Conservation (phyloP, 75 land plant species). For the Sequoiadendron giganteum region DNA sequence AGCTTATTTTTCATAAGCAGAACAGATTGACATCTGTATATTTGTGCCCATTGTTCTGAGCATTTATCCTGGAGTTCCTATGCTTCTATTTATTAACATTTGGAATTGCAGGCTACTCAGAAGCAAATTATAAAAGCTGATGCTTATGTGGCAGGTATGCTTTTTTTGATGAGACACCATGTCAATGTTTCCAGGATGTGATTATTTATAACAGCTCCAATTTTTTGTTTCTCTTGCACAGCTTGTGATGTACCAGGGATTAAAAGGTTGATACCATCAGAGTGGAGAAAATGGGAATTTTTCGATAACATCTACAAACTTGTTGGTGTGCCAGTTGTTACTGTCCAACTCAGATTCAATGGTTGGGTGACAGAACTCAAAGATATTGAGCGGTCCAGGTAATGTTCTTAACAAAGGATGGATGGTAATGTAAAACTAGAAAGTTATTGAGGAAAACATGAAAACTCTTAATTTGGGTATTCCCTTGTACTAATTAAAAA, state of each 20-base stretch:
- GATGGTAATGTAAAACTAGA: background rate
- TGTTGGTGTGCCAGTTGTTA: constrained; percentile 97
- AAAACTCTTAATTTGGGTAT: background rate
- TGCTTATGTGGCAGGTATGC: constrained; percentile 95
- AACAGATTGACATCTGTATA: background rate
- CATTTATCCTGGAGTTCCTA: background rate
- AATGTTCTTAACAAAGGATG: background rate
- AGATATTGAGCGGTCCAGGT: constrained; percentile 91
- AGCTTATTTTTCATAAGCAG: background rate
- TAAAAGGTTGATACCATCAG: constrained; percentile 72
- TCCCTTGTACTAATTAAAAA: background rate
- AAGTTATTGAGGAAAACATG: background rate
- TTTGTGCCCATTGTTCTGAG: background rate
- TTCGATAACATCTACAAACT: constrained; percentile 91
- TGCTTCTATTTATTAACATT: constrained; percentile 7
- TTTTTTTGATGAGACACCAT: background rate
- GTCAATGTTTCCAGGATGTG: background rate
- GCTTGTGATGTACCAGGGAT: constrained; percentile 99
- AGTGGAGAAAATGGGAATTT: constrained; percentile 80
- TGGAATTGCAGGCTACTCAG: constrained; percentile 65
- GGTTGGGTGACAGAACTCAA: constrained; percentile 97
- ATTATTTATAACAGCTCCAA: background rate
- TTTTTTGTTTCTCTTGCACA: constrained; percentile 25
- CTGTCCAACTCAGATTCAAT: constrained; percentile 95
- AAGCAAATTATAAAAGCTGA: constrained; percentile 84